Evolutionary conservation across 1,284 basidiomycete species (phyloP), one percentile per base, ranked within the genome.

Genomic region (Melampsora larici-populina): DNA sequence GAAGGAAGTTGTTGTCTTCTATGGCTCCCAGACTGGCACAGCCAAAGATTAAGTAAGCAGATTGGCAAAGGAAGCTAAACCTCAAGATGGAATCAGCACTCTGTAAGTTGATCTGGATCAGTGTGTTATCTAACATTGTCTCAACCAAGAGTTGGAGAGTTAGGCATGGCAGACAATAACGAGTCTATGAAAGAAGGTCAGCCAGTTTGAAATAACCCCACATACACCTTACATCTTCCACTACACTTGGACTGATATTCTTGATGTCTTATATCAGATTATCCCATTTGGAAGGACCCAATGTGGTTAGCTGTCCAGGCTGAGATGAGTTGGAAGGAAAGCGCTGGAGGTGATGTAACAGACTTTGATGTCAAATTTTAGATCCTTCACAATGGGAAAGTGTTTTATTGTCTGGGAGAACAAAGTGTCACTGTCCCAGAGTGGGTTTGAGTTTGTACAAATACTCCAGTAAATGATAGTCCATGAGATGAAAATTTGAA

Each of bases 251-350:
- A 58, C 55, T 43, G 5, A 8, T 36, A 2, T n/a, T 46, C 21
- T 60, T 49, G 24, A 40, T 46, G 51, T 26, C 33, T 24, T 21
- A 64, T 49, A 24, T 21, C 21, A 74, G 96, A 99, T 85, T 99
- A 98, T 84, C 88, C 99, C n/a, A 93, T 93, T 80, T 99, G 96
- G 96, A 99, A 99, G 85, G 96, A 99, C 84, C 88, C 87, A 81
- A 95, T 97, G 94, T 97, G 94, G 90, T 90, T 91, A 64, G 89
- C 90, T 7, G 93, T 99, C 79, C 88, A 93, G 40, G 85, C 88
- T 80, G 88, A 88, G 67, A 88, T 97, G 87, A 88, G 88, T 79
- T 92, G 97, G 77, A 94, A 98, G 84, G 96, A 98, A 85, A 97
- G 97, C 77, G 93, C 93, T 81, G 93, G 93, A 76, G 94, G 93